These are phyloP conservation scores for Cryptosporidium parvum DNA, from an alignment of 169 alveolate genomes.

Conservation along the genomic window DNA sequence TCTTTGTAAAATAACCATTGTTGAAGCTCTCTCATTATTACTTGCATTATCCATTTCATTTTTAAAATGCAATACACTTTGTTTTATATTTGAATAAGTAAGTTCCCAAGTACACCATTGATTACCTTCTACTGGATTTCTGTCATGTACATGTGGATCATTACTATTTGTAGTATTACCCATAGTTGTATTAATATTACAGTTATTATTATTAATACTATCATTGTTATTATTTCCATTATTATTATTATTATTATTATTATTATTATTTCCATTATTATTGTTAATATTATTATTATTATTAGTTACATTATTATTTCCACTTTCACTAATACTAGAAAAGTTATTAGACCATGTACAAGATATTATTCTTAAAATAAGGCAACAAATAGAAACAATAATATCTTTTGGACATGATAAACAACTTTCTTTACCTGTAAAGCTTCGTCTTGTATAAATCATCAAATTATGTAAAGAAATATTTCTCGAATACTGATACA, in stretches of 20 bases:
- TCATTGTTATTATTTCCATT: too few relatives aligned
- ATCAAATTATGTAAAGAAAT: constrained; percentile 49
- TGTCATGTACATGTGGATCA: background rate
- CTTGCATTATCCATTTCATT: background rate
- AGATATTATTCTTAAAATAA: constrained; percentile 43
- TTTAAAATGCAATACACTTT: constrained; percentile 6
- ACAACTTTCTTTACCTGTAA: constrained; percentile 39
- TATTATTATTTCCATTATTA: too few relatives aligned
- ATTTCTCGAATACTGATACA: constrained; percentile 44
- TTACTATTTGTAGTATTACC: background rate
- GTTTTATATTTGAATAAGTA: constrained; percentile 34
- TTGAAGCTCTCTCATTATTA: constrained; percentile 11
- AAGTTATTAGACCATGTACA: constrained; percentile 42
- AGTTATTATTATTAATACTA: too few relatives aligned
- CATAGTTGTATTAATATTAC: too few relatives aligned
- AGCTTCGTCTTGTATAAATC: constrained; percentile 56
- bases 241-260: background rate
- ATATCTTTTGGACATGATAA: constrained; percentile 64
- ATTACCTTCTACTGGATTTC: background rate
- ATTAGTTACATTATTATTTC: background rate
- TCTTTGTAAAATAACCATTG: constrained; percentile 21
- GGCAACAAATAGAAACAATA: constrained; percentile 45
- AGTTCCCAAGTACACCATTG: constrained; percentile 70
- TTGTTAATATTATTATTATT: too few relatives aligned
- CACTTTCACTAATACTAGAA: background rate